Conservation (phyloP, 305 asterid species). For the Plantago coronopus region DNA sequence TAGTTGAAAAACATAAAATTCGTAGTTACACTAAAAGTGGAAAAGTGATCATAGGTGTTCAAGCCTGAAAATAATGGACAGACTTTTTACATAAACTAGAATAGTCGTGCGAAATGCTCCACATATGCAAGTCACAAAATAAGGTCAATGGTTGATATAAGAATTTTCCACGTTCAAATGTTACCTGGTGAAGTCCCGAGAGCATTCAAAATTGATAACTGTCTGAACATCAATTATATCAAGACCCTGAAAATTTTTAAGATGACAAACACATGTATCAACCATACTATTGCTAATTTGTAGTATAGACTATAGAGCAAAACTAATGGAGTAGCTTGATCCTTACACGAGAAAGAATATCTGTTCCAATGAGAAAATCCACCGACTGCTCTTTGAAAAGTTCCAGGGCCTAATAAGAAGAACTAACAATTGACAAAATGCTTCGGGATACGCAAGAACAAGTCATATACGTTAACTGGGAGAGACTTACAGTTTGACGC, state of each 20-base stretch:
- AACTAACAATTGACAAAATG: conserved; percentile 14
- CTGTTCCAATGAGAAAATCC: conserved; percentile 87
- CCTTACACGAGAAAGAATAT: conserved; percentile 95
- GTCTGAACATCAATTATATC: conserved; percentile 89
- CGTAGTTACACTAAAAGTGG: too few species aligned
- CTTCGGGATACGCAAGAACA: conserved; percentile 12
- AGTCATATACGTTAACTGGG: neutral
- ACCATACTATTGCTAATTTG: conserved; percentile 1
- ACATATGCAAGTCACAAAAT: too few species aligned
- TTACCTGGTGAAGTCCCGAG: conserved; percentile 45
- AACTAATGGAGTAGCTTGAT: neutral
- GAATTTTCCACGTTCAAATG: too few species aligned
- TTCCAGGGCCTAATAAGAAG: conserved; percentile 72
- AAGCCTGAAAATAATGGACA: too few species aligned
- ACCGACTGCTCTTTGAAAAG: conserved; percentile 76
- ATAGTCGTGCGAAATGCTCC: too few species aligned
- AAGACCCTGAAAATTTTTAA: conserved; percentile 54
- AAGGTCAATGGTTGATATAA: too few species aligned
- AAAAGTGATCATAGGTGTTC: too few species aligned
- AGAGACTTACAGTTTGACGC: conserved; percentile 65
- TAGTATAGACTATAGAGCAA: conserved; percentile 11
- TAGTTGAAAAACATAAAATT: too few species aligned
- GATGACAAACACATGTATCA: neutral
- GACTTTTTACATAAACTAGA: too few species aligned
- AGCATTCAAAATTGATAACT: conserved; percentile 83